Conservation (phyloP, 495 filamentous ascomycete species). For the Aspergillus avenaceus region DNA sequence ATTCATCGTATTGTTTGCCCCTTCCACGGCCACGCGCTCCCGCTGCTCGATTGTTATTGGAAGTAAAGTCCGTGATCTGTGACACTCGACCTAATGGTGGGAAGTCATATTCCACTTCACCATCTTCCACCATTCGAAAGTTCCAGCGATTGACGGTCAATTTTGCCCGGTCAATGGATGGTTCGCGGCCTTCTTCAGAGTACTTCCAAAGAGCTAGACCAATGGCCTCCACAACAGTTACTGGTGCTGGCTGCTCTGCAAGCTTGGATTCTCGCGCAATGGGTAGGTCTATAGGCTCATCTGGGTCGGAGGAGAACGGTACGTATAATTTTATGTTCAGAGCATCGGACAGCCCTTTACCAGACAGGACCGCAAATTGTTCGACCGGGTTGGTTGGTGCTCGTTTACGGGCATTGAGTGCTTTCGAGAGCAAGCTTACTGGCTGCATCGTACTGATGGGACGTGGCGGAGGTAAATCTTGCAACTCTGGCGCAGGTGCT, state of each 20-base stretch:
- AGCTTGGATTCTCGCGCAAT: constrained; percentile 73
- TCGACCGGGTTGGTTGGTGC: constrained; percentile 83
- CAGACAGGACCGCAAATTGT: constrained; percentile 78
- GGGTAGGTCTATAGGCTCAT: constrained; percentile 71
- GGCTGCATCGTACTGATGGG: constrained; percentile 83
- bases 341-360: constrained; percentile 77
- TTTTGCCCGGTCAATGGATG: constrained; percentile 62
- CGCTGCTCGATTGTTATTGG: constrained; percentile 72
- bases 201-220: constrained; percentile 86
- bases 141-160: constrained; percentile 89
- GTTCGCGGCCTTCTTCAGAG: constrained; percentile 72
- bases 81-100: constrained; percentile 77
- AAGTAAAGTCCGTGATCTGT: constrained; percentile 79
- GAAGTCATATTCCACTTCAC: constrained; percentile 95
- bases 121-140: constrained; percentile 90
- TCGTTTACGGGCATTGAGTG: constrained; percentile 72
- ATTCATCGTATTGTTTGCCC: constrained; percentile 88
- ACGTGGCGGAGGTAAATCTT: constrained; percentile 85
- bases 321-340: constrained; percentile 82
- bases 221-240: constrained; percentile 86
- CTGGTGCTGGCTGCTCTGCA: constrained; percentile 57
- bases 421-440: constrained; percentile 64
- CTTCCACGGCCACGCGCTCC: constrained; percentile 63
- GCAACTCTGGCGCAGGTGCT: constrained; percentile 54
- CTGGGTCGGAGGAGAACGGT: constrained; percentile 71